Percentiles rank a stretch among this genome's conserved stretches.
phyloP scores from a whole-genome alignment of 306 rosid species.

The Malus sylvestris region DNA sequence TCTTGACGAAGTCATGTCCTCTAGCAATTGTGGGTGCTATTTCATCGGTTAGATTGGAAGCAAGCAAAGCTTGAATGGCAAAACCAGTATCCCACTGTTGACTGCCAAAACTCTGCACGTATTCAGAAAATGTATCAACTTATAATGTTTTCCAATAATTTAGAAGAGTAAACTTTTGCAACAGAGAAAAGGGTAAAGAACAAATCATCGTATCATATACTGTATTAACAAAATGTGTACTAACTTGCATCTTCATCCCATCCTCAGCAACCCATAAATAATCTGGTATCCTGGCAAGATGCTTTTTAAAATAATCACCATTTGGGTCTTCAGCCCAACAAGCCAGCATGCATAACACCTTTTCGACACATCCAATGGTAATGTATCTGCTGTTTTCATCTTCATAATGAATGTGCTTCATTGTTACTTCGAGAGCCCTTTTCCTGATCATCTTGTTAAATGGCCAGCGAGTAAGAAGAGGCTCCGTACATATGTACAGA shows the following conservation, averaged over 20 bases:
- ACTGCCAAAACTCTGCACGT: no score
- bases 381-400: conserved; percentile 62
- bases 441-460: no score
- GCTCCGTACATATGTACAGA: conserved; percentile 45
- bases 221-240: no score
- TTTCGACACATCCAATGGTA: conserved; percentile 55
- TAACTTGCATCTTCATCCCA: conserved; percentile 22
- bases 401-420: conserved; percentile 18
- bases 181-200: no score
- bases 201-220: no score
- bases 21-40: conserved; percentile 15
- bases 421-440: no score
- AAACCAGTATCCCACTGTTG: no score
- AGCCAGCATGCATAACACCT: conserved; percentile 26
- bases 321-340: conserved; percentile 31
- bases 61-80: no score
- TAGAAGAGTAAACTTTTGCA: no score
- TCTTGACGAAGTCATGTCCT: conserved; percentile 59
- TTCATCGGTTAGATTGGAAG: no score
- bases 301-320: conserved; percentile 33
- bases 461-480: conserved; percentile 24
- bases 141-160: no score
- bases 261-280: conserved; percentile 32
- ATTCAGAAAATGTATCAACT: neutral
- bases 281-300: conserved; percentile 25